phyloP scores from a whole-genome alignment of 208 protist species.

The Trypanosomatidae sp. region DNA sequence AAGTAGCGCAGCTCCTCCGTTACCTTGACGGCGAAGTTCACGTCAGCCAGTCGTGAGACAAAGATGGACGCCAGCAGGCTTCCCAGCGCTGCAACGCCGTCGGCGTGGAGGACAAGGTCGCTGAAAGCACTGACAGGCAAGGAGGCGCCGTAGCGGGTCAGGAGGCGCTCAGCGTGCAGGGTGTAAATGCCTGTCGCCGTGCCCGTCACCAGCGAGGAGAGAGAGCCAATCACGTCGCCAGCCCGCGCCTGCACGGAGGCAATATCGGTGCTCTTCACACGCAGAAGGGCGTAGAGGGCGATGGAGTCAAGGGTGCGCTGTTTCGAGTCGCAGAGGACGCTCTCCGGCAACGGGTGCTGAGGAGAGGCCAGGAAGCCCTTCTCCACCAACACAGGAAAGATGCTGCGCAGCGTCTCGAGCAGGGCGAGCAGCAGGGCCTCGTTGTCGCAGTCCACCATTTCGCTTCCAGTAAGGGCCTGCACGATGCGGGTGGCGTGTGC shows the following conservation, averaged over 20 bases:
- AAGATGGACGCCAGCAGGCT: conserved; percentile 61
- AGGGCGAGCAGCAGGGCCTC: conserved; percentile 68
- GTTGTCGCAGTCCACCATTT: conserved; percentile 68
- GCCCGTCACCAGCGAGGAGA: conserved; percentile 72
- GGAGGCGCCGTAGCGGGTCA: conserved; percentile 55
- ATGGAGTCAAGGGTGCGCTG: conserved; percentile 84
- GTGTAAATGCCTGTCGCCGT: conserved; percentile 56
- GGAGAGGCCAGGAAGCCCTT: conserved; percentile 61
- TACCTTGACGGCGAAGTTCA: conserved; percentile 75
- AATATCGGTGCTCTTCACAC: conserved; percentile 52
- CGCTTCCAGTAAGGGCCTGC: conserved; percentile 57
- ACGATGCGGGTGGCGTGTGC: conserved; percentile 63
- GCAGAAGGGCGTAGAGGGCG: conserved; percentile 72
- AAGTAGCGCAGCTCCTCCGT: conserved; percentile 81
- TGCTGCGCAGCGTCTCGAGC: conserved; percentile 39
- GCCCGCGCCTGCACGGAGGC: conserved; percentile 37
- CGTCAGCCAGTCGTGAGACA: conserved; percentile 51
- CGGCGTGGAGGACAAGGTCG: conserved; percentile 60
- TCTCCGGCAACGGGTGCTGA: conserved; percentile 50
- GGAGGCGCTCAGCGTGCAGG: conserved; percentile 56
- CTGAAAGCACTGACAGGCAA: conserved; percentile 77
- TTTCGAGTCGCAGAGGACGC: conserved; percentile 45
- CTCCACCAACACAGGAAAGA: conserved; percentile 45
- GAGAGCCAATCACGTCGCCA: conserved; percentile 26
- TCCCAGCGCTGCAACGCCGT: conserved; percentile 22